A percentile compares a stretch with the other conserved stretches of the same genome.
Evolutionary conservation across 73 alveolate species (phyloP).

Genomic region (Uronychia setigera): DNA sequence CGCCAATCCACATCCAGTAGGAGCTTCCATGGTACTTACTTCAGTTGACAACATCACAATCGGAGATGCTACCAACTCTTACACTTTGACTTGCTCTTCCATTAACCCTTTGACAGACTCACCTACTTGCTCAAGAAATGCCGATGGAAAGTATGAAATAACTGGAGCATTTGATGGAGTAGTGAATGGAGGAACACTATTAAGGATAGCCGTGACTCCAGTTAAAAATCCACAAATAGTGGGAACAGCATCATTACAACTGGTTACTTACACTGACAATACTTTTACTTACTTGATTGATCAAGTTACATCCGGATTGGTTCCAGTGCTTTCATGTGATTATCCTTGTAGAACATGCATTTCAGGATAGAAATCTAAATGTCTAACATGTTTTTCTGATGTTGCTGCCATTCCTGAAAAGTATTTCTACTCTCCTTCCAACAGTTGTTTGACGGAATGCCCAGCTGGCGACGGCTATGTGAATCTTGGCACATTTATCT

Average conservation of each 20-base stretch:
- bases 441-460: neutral
- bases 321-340: slow-evolving; percentile 31
- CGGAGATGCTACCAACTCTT: neutral
- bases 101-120: neutral
- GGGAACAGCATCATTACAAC: neutral
- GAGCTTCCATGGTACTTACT: neutral
- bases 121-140: neutral
- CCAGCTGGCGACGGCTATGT: neutral
- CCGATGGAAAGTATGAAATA: neutral
- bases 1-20: slow-evolving; percentile 24
- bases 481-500: neutral
- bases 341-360: slow-evolving; percentile 48
- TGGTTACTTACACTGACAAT: slow-evolving; percentile 32
- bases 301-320: slow-evolving; percentile 11
- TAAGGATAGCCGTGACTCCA: neutral
- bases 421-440: neutral
- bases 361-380: slow-evolving; percentile 25
- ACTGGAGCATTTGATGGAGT: neutral
- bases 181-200: neutral
- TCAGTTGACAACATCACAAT: neutral
- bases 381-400: slow-evolving; percentile 16
- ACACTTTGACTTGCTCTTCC: neutral
- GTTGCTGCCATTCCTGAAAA: slow-evolving; percentile 22
- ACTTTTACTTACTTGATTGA: slow-evolving; percentile 32
- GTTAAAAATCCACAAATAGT: neutral